Evolutionary conservation across 2,329 filamentous ascomycete species (phyloP), one percentile per base, ranked within the genome.

Genomic region (Capronia coronata): DNA sequence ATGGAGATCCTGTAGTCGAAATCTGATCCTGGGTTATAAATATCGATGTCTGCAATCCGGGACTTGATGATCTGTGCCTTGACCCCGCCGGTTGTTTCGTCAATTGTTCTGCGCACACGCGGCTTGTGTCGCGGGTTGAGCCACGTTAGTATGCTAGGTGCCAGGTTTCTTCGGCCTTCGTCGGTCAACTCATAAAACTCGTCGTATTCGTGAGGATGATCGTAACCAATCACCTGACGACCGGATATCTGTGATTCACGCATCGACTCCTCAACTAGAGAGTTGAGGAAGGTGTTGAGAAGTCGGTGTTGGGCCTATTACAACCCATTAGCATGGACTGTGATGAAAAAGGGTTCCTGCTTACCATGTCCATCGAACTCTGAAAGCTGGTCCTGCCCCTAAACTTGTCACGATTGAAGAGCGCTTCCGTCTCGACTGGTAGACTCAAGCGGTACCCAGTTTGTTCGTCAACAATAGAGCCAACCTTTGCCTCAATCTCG

Each of bases 1-100:
- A 98, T 82, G 61, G 88, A 94, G 59, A 98, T 83, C 9, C 93
- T 86, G 69, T 89, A 95, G 68, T 98, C 93, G 62, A 96, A 86
- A 2, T 80, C 79, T 7, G 78, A 79, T 43, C 74, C 73, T 0
- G 93, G 91, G 59, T 88, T 85, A 67, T 86, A 84, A 14, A 98
- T 77, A 61, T 95, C 86, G n/a, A 96, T 71, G 65, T 98, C 89
- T 21, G 80, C 83, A 11, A 97, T 76, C n/a, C 89, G 82, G 21
- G 83, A 82, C 72, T 98, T 98, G 68, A 98, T 82, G 61, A 98
- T 96, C 66, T 87, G 89, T 51, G 82, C 84, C 9, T 91, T 69
- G 2, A 90, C 71, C 51, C 82, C 74, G 21, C 77, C 76, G 0
- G 80, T 86, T 62, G 83, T 83, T 63, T 85, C 81, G 64, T 94